Percentiles rank a stretch among this genome's conserved stretches.
Evolutionary conservation across 2,329 filamentous ascomycete genomes (phyloP).

Genomic region (Falciphora oryzae): DNA sequence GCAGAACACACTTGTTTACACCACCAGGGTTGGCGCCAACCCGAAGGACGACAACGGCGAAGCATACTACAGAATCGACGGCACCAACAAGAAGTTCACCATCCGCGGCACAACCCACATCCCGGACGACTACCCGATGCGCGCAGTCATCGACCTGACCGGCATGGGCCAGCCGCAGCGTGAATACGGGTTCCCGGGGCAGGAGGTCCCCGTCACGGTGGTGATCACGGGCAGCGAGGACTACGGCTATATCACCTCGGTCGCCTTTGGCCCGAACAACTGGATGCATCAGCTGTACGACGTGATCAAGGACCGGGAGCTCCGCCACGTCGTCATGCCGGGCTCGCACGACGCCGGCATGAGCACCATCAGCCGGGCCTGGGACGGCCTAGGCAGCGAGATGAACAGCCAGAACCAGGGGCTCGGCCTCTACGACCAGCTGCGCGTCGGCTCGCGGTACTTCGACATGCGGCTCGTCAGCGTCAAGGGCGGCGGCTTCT

Average conservation of each 20-base stretch:
- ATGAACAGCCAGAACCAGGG: constrained; percentile 40
- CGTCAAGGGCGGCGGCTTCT: constrained; percentile 13
- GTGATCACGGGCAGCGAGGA: constrained; percentile 29
- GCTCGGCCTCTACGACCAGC: constrained; percentile 37
- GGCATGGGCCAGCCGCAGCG: constrained; percentile 28
- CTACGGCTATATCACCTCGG: constrained; percentile 27
- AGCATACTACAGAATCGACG: constrained; percentile 25
- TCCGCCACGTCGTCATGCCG: constrained; percentile 41
- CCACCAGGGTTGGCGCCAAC: not conserved
- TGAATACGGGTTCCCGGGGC: constrained; percentile 25
- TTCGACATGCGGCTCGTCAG: constrained; percentile 42
- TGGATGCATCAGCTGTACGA: constrained; percentile 29
- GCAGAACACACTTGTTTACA: not conserved
- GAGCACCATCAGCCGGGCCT: constrained; percentile 31
- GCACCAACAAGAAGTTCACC: constrained; percentile 25
- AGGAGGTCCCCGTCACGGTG: constrained; percentile 21
- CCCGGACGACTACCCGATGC: constrained; percentile 18
- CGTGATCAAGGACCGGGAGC: constrained; percentile 29
- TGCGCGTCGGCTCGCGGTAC: constrained; percentile 38
- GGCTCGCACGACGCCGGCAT: constrained; percentile 46
- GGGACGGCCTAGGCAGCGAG: constrained; percentile 28
- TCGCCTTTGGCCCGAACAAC: constrained; percentile 21
- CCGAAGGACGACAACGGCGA: constrained; percentile 23
- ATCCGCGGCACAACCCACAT: constrained; percentile 26
- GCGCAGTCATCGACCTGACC: constrained; percentile 23